These are phyloP conservation scores for Dicorynia guianensis DNA, from an alignment of 306 rosid genomes.

Conservation along the genomic window DNA sequence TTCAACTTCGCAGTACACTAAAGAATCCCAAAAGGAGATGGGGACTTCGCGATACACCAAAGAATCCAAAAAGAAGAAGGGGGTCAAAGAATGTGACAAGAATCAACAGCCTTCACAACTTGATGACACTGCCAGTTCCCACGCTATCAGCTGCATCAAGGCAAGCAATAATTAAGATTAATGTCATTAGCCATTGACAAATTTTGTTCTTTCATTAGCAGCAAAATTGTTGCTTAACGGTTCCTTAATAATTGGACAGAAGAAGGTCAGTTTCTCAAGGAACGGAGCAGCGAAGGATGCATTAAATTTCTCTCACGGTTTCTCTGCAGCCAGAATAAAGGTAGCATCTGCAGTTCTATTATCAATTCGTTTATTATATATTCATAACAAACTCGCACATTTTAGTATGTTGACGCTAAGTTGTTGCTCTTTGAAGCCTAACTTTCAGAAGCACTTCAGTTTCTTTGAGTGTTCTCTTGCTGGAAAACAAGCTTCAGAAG, in stretches of 20 bases:
- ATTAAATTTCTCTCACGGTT: constrained; percentile 56
- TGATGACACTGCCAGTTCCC: constrained; percentile 78
- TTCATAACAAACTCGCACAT: neutral
- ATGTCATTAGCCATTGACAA: neutral
- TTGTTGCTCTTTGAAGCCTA: constrained; percentile 37
- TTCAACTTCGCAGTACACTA: constrained; percentile 26
- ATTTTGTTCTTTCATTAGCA: neutral
- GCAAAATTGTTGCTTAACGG: neutral
- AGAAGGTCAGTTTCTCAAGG: constrained; percentile 34
- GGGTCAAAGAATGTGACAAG: constrained; percentile 40
- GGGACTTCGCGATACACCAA: constrained; percentile 21
- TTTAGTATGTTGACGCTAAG: constrained; percentile 15
- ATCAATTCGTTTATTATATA: neutral
- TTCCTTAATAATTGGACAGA: constrained; percentile 36
- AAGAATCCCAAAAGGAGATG: constrained; percentile 32
- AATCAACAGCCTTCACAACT: constrained; percentile 48
- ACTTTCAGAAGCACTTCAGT: constrained; percentile 46
- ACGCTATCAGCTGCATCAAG: constrained; percentile 49
- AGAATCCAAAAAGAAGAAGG: constrained; percentile 41
- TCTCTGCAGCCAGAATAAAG: constrained; percentile 57
- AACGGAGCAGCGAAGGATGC: constrained; percentile 48
- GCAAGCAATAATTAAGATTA: constrained; percentile 37
- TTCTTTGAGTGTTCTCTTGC: constrained; percentile 54
- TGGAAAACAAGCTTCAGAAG: constrained; percentile 60
- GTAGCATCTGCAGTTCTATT: constrained; percentile 34